Conservation (phyloP, 169 alveolate genomes). For the Babesia divergens region DNA sequence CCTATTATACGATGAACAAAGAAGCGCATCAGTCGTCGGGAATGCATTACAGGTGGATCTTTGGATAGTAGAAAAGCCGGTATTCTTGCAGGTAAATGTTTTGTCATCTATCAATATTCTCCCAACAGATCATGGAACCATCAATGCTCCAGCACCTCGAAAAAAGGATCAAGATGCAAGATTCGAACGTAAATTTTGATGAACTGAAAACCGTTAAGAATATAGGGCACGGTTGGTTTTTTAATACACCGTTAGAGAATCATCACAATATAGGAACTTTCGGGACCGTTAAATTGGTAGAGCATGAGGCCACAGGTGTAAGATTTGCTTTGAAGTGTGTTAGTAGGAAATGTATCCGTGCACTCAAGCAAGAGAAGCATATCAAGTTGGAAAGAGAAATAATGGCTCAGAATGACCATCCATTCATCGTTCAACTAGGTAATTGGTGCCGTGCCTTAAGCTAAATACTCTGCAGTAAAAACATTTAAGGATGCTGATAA, state of each 20-base stretch:
- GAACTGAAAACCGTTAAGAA: conserved; percentile 77
- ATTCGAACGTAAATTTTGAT: conserved; percentile 81
- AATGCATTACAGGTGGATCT: conserved; percentile 67
- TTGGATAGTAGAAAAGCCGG: conserved; percentile 87
- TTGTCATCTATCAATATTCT: neutral
- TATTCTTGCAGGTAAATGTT: conserved; percentile 73
- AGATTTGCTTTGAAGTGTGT: conserved; percentile 90
- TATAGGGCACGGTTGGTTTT: conserved; percentile 81
- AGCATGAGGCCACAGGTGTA: conserved; percentile 75
- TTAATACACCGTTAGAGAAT: neutral
- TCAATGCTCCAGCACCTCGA: conserved; percentile 87
- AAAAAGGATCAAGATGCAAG: conserved; percentile 88
- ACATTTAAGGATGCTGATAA: conserved; percentile 87
- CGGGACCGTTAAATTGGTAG: conserved; percentile 87
- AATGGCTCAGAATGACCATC: conserved; percentile 92
- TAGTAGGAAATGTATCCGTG: conserved; percentile 74
- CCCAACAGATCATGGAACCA: conserved; percentile 68
- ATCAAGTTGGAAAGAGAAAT: conserved; percentile 88
- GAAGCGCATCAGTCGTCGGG: conserved; percentile 89
- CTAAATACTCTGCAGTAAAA: conserved; percentile 67
- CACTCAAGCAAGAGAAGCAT: conserved; percentile 82
- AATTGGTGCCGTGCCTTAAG: neutral
- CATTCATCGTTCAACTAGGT: conserved; percentile 87
- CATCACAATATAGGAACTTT: conserved; percentile 75
- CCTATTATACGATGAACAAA: conserved; percentile 85